Evolutionary conservation across 768 basidiomycete species (phyloP), one percentile per base, ranked within the genome.

Genomic region (Candolleomyces eurysporus): DNA sequence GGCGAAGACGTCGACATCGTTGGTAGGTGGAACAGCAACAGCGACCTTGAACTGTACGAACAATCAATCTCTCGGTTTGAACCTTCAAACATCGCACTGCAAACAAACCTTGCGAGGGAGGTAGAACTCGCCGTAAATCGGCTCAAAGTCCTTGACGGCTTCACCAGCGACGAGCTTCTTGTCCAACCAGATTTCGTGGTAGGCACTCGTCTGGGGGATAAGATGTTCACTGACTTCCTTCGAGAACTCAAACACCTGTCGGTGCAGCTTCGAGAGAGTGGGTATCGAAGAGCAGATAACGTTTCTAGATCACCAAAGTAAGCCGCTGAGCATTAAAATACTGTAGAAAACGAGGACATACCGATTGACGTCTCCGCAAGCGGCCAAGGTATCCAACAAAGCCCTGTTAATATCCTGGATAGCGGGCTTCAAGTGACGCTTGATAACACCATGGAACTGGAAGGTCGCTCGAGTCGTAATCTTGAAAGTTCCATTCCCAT

Each of bases 361-460:
- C 90, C 94, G 82, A 78, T 96, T 99, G 55, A 98, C 97, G 72
- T 99, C 97, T 69, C 97, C 97, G 71, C 97, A 98, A 22, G 97
- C 97, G 53, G 96, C 97, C 62, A 99, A 86, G 3, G 97, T 98
- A 74, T 99, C 97, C 61, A 99, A 80, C 66, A 98, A 70, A 22
- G 83, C 88, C 55, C 87, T 82, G 77, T 99, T 99, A 73, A 98
- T 98, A 58, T 87, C 93, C 77, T 97, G 96, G 64, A 99, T 98
- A 17, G 95, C 92, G 32, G 92, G 89, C 77, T 98, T 98, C 73
- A 99, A 76, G 72, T 99, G 94, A 64, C 84, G 84, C 81, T 99
- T 99, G 79, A 99, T 94, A 67, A 99, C 92, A 59, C 97, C 97
- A 74, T 99, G 97, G 83, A 97, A 98, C 76, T 99, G 97, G 89